Conservation (phyloP, 73 alveolate genomes). For the Tetrahymena elliotti region DNA sequence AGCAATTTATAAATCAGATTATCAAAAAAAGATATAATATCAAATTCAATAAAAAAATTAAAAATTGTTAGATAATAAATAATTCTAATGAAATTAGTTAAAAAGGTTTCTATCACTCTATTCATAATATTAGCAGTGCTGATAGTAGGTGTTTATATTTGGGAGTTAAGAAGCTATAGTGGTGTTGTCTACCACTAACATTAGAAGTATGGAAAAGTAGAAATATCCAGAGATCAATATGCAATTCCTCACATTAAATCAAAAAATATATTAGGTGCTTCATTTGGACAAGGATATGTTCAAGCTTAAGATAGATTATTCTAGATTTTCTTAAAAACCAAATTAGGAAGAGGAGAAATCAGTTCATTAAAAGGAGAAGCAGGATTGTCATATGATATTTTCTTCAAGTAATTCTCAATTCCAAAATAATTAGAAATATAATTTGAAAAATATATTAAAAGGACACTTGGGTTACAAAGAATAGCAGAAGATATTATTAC, state of each 20-base stretch:
- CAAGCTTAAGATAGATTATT: slow-evolving; percentile 42
- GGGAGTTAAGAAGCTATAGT: not conserved
- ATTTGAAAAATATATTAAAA: not conserved
- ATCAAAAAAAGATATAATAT: not conserved
- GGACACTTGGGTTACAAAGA: not conserved
- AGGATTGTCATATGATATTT: not conserved
- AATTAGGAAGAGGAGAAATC: slow-evolving; percentile 22
- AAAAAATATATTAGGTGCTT: not conserved
- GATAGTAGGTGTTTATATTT: not conserved
- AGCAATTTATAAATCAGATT: not conserved
- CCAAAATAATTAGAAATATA: not conserved
- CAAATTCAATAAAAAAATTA: not conserved
- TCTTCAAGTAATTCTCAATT: not conserved
- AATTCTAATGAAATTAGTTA: not conserved
- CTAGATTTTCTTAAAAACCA: slow-evolving; percentile 1
- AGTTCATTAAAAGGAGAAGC: slow-evolving; percentile 26
- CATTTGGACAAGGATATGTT: slow-evolving; percentile 26
- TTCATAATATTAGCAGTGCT: not conserved
- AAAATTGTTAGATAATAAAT: not conserved
- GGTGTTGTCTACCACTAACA: not conserved
- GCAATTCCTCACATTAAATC: slow-evolving; percentile 41
- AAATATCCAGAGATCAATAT: slow-evolving; percentile 33
- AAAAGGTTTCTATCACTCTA: not conserved
- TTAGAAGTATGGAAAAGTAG: not conserved
- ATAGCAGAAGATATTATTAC: not conserved